Conservation (phyloP, 1,139 yeast species). For the Saccharomycopsis phalli region DNA sequence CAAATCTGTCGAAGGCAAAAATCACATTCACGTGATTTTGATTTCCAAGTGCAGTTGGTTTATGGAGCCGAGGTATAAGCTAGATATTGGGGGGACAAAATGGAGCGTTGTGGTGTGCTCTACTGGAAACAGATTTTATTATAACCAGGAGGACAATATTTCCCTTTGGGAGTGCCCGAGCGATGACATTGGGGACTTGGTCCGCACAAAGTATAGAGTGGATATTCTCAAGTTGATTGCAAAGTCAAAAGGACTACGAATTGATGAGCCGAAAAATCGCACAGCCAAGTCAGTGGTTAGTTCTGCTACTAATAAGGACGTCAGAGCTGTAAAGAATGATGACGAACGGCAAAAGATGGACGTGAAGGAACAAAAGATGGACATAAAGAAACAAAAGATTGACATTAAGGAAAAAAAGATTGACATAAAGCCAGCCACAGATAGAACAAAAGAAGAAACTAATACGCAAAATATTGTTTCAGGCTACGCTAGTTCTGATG, state of each 20-base stretch:
- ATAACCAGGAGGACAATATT: conserved; percentile 27
- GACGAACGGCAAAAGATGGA: conserved; percentile 9
- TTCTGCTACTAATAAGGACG: background rate
- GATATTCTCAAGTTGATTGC: conserved; percentile 35
- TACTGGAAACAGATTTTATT: conserved; percentile 38
- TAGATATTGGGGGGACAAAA: conserved; percentile 19
- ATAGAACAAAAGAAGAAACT: conserved; percentile 20
- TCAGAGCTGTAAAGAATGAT: conserved; percentile 2
- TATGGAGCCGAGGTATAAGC: conserved; percentile 13
- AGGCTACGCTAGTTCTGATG: conserved; percentile 8
- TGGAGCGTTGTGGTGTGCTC: conserved; percentile 39
- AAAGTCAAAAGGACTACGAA: conserved; percentile 36
- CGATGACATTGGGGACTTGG: conserved; percentile 26
- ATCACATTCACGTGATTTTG: too few species aligned
- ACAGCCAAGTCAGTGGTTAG: background rate
- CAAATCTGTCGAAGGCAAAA: too few species aligned
- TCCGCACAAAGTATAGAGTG: conserved; percentile 28
- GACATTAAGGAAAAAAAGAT: conserved; percentile 15
- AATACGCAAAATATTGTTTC: conserved; percentile 21
- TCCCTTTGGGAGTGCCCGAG: conserved; percentile 33
- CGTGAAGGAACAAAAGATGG: conserved; percentile 3
- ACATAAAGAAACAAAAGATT: conserved; percentile 16
- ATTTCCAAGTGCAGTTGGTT: background rate
- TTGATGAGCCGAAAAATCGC: conserved; percentile 22
- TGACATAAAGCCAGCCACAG: conserved; percentile 10